These are phyloP conservation scores for Anthoceros angustus DNA, from an alignment of 225 moss, liverwort and hornwort species.

Conservation along the genomic window DNA sequence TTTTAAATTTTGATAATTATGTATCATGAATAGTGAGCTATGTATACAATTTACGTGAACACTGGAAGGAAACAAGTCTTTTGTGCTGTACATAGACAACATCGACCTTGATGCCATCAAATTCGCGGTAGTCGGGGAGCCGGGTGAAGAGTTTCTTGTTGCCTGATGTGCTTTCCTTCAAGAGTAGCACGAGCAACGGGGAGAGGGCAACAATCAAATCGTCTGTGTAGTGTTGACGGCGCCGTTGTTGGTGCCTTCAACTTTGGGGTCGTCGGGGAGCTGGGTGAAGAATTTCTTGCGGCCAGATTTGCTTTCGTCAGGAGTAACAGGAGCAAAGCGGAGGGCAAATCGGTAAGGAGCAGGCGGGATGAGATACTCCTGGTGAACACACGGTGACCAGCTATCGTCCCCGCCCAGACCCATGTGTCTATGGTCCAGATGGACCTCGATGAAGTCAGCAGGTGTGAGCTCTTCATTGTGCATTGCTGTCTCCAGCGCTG, in stretches of 20 bases:
- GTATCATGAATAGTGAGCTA: too few species aligned
- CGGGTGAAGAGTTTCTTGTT: too few species aligned
- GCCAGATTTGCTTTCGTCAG: not conserved
- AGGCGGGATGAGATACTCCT: conserved; percentile 55
- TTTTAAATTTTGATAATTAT: too few species aligned
- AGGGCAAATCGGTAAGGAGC: conserved; percentile 38
- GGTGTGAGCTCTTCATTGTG: conserved; percentile 55
- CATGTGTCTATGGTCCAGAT: conserved; percentile 97
- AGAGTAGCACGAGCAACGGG: too few species aligned
- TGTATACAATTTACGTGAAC: too few species aligned
- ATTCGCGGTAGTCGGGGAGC: too few species aligned
- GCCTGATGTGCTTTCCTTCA: too few species aligned
- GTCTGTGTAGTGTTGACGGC: too few species aligned
- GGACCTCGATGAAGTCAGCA: conserved; percentile 58
- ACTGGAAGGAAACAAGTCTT: too few species aligned
- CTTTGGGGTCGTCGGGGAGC: not conserved
- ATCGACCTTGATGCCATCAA: too few species aligned
- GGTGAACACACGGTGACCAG: conserved; percentile 48
- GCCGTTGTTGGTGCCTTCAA: not conserved
- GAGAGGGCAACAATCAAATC: too few species aligned
- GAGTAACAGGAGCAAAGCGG: conserved; percentile 37
- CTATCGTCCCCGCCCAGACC: conserved; percentile 16
- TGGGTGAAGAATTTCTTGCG: not conserved
- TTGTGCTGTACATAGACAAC: too few species aligned
- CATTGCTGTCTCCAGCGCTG: conserved; percentile 43